Evolutionary conservation across 495 filamentous ascomycete species (phyloP).

Genomic region (Parmelia sp.): DNA sequence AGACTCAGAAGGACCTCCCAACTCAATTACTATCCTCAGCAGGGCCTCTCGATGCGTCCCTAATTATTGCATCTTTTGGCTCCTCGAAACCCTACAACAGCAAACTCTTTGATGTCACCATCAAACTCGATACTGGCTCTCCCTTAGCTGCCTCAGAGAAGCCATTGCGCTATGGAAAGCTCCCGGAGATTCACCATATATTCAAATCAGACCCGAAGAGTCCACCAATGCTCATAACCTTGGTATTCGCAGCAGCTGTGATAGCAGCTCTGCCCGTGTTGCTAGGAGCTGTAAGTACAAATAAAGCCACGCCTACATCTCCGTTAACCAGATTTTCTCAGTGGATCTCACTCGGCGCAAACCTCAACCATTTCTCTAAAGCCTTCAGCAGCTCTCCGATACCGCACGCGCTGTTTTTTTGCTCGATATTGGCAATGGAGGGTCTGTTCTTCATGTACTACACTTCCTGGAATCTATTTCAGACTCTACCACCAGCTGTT

Average conservation of each 20-base stretch:
- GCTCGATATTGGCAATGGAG: constrained; percentile 79
- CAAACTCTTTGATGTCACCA: constrained; percentile 59
- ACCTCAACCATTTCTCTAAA: constrained; percentile 68
- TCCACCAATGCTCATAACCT: constrained; percentile 73
- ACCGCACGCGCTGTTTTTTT: constrained; percentile 73
- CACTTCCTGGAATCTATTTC: constrained; percentile 86
- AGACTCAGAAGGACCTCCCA: constrained; percentile 89
- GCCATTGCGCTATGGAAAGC: constrained; percentile 72
- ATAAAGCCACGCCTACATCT: background rate
- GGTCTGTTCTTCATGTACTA: constrained; percentile 95
- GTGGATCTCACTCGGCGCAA: constrained; percentile 80
- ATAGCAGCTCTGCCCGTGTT: constrained; percentile 65
- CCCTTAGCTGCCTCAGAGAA: constrained; percentile 51
- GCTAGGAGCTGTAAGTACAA: constrained; percentile 56
- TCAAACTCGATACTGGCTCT: constrained; percentile 54
- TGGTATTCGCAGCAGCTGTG: constrained; percentile 69
- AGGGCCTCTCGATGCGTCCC: constrained; percentile 62
- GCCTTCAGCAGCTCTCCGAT: constrained; percentile 68
- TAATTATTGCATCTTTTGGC: constrained; percentile 86
- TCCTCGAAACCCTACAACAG: constrained; percentile 56
- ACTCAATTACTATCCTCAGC: constrained; percentile 65
- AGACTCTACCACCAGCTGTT: constrained; percentile 68
- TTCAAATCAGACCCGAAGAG: constrained; percentile 74
- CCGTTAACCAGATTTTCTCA: constrained; percentile 27
- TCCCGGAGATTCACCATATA: constrained; percentile 81